Conservation (phyloP, 371 early-diverging fungal genomes). For the Coemansia sp. region DNA sequence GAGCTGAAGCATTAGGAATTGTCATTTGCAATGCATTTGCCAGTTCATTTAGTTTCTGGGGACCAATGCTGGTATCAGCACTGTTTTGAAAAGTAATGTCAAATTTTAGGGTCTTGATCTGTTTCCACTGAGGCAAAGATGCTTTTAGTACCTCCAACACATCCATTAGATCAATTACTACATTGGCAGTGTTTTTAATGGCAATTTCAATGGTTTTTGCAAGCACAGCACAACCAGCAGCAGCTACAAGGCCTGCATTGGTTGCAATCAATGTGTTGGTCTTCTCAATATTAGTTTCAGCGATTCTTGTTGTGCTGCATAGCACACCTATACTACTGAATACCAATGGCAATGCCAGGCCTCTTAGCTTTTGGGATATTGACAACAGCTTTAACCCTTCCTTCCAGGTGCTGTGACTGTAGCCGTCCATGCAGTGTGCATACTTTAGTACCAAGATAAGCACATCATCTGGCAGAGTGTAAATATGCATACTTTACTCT, state of each 20-base stretch:
- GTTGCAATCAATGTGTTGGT: background rate
- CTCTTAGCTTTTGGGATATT: background rate
- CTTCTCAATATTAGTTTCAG: background rate
- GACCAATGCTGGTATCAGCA: no score
- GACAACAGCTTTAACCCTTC: background rate
- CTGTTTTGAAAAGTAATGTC: no score
- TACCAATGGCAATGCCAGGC: background rate
- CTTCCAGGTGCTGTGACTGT: background rate
- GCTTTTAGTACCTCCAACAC: no score
- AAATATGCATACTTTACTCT: no score
- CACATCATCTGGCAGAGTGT: no score
- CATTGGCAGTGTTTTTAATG: no score
- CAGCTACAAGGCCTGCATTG: background rate
- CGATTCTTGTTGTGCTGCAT: background rate
- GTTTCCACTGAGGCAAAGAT: no score
- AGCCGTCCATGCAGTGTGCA: no score
- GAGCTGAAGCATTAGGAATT: background rate
- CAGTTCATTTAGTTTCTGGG: background rate
- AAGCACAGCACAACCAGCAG: background rate
- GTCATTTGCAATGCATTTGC: background rate
- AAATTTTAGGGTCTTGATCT: no score
- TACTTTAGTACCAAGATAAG: no score
- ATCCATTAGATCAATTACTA: no score
- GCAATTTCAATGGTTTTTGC: no score
- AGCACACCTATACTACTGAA: background rate